Evolutionary conservation across 2,329 filamentous ascomycete genomes (phyloP).

Genomic region (Trichoderma citrinoviride): DNA sequence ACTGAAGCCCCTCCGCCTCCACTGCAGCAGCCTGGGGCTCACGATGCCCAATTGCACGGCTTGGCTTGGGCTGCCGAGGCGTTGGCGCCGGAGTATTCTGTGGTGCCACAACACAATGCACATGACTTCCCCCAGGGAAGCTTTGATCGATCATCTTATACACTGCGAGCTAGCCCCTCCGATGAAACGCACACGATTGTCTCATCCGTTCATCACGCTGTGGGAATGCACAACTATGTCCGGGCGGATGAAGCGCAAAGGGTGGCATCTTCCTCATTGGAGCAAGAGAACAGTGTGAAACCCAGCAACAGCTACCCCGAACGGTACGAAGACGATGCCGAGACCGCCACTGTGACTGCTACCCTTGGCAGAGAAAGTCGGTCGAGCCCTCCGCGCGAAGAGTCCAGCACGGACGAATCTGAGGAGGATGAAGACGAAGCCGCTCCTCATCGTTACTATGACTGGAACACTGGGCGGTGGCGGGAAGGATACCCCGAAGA

Average conservation of each 20-base stretch:
- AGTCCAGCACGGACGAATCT: conserved; percentile 8
- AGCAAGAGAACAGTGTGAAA: not conserved
- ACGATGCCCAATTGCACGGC: not conserved
- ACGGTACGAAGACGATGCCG: conserved; percentile 12
- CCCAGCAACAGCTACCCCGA: not conserved
- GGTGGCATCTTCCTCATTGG: not conserved
- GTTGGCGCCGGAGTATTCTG: not conserved
- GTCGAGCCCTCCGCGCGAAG: conserved; percentile 4
- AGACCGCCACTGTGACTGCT: conserved; percentile 14
- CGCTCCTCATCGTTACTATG: not conserved
- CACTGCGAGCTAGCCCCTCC: conserved; percentile 3
- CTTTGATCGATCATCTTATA: conserved; percentile 11
- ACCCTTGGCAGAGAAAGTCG: conserved; percentile 11
- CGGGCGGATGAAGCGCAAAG: not conserved
- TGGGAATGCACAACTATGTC: not conserved
- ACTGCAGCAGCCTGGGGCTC: not conserved
- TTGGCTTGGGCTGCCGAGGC: conserved; percentile 7
- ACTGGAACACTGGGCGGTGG: not conserved
- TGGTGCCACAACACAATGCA: not conserved
- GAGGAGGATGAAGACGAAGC: not conserved
- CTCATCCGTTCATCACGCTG: not conserved
- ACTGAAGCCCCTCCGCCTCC: not conserved
- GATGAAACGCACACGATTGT: not conserved
- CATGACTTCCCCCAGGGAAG: not conserved
- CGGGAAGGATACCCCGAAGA: not conserved